Evolutionary conservation across 1,284 basidiomycete genomes (phyloP).

Genomic region (Ceraceosorus guamensis): DNA sequence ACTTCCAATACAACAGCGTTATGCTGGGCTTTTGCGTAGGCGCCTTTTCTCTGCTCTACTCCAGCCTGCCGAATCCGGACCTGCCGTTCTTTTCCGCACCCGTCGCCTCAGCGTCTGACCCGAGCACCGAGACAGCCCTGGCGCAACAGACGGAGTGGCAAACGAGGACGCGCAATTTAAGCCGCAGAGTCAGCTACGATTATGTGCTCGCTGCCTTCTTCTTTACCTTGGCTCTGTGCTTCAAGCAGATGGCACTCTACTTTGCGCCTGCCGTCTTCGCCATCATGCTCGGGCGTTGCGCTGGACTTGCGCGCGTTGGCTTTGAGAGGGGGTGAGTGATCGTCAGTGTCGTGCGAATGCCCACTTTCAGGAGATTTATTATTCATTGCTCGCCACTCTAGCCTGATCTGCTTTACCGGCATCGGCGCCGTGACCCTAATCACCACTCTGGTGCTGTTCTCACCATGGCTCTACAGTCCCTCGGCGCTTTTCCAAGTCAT

Average conservation of each 20-base stretch:
- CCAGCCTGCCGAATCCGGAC: constrained; percentile 37
- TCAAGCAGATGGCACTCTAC: constrained; percentile 94
- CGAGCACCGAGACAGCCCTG: background rate
- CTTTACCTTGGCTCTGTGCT: constrained; percentile 74
- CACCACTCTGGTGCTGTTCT: constrained; percentile 65
- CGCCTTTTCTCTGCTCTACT: constrained; percentile 36
- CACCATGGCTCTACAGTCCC: constrained; percentile 65
- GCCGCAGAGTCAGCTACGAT: constrained; percentile 38
- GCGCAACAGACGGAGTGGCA: background rate
- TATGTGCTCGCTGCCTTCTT: constrained; percentile 68
- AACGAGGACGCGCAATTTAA: constrained; percentile 26
- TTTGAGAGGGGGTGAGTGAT: constrained; percentile 58
- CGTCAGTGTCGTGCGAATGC: background rate
- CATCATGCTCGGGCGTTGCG: constrained; percentile 51
- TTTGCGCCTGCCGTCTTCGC: constrained; percentile 67
- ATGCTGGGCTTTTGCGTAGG: constrained; percentile 44
- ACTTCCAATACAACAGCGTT: constrained; percentile 62
- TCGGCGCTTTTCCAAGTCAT: constrained; percentile 59
- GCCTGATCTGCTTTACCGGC: constrained; percentile 61
- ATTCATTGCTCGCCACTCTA: constrained; percentile 32
- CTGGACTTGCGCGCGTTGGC: constrained; percentile 73
- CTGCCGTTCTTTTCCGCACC: background rate
- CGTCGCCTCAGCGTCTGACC: constrained; percentile 1
- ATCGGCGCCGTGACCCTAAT: constrained; percentile 54
- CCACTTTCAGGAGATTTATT: no score